Percentiles rank a stretch among this genome's conserved stretches.
Conservation (phyloP, 495 filamentous ascomycete species). For the Penicillium goetzii region DNA sequence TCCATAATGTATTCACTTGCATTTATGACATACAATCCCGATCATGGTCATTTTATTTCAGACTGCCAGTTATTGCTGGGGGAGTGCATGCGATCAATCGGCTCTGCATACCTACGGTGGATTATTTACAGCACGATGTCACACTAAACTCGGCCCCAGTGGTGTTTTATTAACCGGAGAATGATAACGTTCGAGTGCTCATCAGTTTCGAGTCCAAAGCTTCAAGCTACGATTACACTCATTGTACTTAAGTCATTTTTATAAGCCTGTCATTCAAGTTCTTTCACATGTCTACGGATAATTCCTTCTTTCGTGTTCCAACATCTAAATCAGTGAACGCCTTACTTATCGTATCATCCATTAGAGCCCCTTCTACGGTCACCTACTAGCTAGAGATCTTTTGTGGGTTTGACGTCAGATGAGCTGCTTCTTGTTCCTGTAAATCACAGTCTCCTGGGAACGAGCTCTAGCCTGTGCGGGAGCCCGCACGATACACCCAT, state of each 20-base stretch:
- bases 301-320: not conserved
- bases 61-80: not conserved
- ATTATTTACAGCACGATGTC: not conserved
- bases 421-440: too few relatives aligned
- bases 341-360: not conserved
- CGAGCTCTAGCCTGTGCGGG: too few relatives aligned
- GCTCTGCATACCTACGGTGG: not conserved
- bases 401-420: too few relatives aligned
- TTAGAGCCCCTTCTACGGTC: not conserved
- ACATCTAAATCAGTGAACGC: too few relatives aligned
- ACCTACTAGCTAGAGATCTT: too few relatives aligned
- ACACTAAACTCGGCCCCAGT: not conserved
- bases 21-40: not conserved
- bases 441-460: too few relatives aligned
- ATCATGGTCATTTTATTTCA: not conserved
- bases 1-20: not conserved
- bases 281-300: not conserved
- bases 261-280: not conserved
- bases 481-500: too few relatives aligned
- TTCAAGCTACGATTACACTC: not conserved
- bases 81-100: not conserved
- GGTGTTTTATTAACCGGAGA: not conserved
- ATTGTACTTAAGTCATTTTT: not conserved
- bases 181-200: too few relatives aligned
- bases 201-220: too few relatives aligned